A percentile compares a stretch with the other conserved stretches of the same genome.
phyloP scores from a whole-genome alignment of 805 yeast genomes.

The Hanseniaspora valbyensis region DNA sequence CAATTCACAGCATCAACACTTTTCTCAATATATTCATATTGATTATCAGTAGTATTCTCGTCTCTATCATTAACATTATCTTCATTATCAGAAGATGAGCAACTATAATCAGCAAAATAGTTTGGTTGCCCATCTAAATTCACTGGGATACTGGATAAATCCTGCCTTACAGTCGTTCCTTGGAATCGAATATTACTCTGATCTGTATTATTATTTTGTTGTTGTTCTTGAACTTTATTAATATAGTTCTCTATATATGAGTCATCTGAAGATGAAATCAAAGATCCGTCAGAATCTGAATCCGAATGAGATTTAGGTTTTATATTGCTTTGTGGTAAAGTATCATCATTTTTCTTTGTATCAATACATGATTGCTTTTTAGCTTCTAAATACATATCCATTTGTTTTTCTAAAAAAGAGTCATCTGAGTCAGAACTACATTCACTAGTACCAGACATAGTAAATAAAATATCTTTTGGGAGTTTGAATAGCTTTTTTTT shows the following conservation, averaged over 20 bases:
- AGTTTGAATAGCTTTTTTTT: not conserved
- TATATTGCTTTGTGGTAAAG: too few species aligned
- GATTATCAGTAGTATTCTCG: not conserved
- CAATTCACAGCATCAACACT: not conserved
- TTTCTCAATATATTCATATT: not conserved
- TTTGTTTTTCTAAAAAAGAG: conserved; percentile 12
- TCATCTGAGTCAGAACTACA: conserved; percentile 10
- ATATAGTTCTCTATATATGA: conserved; percentile 13
- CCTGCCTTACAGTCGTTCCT: conserved; percentile 12
- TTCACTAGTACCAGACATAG: not conserved
- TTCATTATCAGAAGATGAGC: conserved; percentile 1
- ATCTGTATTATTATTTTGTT: not conserved
- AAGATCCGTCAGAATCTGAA: not conserved
- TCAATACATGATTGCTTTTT: not conserved
- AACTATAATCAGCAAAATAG: conserved; percentile 1
- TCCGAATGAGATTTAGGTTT: too few species aligned
- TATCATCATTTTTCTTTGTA: not conserved
- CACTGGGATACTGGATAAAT: not conserved
- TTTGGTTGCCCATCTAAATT: not conserved
- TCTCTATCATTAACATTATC: not conserved
- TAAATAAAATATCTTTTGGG: not conserved
- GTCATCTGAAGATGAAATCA: conserved; percentile 11
- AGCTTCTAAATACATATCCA: conserved; percentile 5
- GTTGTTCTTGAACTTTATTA: not conserved
- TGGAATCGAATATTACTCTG: not conserved